A percentile compares a stretch with the other conserved stretches of the same genome.
These are phyloP conservation scores for Lipomyces sp. DNA, from an alignment of 805 yeast genomes.

Conservation along the genomic window DNA sequence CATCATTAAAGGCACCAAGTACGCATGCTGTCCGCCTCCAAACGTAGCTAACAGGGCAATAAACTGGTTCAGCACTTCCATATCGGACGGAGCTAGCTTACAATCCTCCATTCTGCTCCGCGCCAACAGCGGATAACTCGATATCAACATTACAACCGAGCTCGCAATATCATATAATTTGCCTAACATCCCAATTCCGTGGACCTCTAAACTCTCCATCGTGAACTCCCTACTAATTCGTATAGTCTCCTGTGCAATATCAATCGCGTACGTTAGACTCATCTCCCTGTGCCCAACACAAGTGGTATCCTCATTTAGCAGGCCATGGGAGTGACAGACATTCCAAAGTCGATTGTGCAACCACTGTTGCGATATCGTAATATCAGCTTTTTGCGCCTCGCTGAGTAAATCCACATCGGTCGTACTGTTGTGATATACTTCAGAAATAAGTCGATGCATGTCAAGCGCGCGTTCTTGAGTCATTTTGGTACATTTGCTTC, in stretches of 20 bases:
- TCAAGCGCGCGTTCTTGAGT: conserved; percentile 11
- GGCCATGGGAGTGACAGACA: conserved; percentile 14
- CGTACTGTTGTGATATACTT: background rate
- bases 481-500: background rate
- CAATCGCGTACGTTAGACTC: conserved; percentile 9
- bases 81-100: background rate
- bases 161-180: conserved; percentile 25
- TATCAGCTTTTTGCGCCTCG: conserved; percentile 18
- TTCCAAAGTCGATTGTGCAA: conserved; percentile 23
- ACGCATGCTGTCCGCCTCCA: conserved; percentile 25
- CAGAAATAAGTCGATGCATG: conserved; percentile 7
- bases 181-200: conserved; percentile 23
- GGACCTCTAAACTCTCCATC: conserved; percentile 18
- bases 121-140: background rate
- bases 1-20: conserved; percentile 17
- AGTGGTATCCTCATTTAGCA: background rate
- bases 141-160: background rate
- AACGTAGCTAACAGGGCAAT: conserved; percentile 18
- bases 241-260: conserved; percentile 20
- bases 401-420: background rate
- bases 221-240: background rate
- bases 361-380: conserved; percentile 22
- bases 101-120: background rate
- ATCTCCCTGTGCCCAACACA: background rate
- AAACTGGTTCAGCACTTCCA: conserved; percentile 13